A percentile compares a stretch with the other conserved stretches of the same genome.
Conservation (phyloP, 2,329 filamentous ascomycete species). For the Diaporthe citriasiana region DNA sequence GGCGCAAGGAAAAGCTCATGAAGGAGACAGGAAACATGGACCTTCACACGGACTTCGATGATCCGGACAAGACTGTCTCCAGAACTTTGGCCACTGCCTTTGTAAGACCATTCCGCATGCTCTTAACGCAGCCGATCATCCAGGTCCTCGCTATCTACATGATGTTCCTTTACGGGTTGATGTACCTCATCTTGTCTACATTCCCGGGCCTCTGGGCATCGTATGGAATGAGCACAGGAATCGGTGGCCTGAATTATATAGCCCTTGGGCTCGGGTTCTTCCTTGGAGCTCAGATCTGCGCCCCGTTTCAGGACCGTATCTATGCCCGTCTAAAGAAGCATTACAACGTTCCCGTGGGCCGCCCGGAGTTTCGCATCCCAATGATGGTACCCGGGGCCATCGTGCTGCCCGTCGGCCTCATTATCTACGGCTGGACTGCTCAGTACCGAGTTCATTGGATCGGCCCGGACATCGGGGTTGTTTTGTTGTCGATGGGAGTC, state of each 20-base stretch:
- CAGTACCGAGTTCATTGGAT: constrained; percentile 61
- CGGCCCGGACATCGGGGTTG: constrained; percentile 59
- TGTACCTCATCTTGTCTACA: constrained; percentile 64
- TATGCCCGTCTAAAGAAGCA: constrained; percentile 60
- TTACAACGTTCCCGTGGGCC: constrained; percentile 48
- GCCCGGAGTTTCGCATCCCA: constrained; percentile 63
- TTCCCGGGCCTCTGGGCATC: constrained; percentile 62
- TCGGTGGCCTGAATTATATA: constrained; percentile 56
- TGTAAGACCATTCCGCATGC: constrained; percentile 64
- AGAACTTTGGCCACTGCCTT: constrained; percentile 57
- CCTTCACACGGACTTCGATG: constrained; percentile 67
- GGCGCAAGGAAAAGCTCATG: constrained; percentile 66
- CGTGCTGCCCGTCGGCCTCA: constrained; percentile 59
- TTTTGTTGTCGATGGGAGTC: constrained; percentile 54
- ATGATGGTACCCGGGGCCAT: constrained; percentile 67
- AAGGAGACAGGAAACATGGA: constrained; percentile 68
- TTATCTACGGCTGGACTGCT: constrained; percentile 63
- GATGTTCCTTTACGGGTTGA: constrained; percentile 66
- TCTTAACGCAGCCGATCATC: constrained; percentile 67
- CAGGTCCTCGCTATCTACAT: constrained; percentile 65
- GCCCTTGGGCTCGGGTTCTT: constrained; percentile 54
- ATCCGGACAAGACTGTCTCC: constrained; percentile 50
- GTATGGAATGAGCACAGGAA: constrained; percentile 52
- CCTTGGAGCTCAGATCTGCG: constrained; percentile 56
- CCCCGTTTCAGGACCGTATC: constrained; percentile 61